Evolutionary conservation across 352 stramenopile species (phyloP).

Genomic region (Globisporangium abappressorium): DNA sequence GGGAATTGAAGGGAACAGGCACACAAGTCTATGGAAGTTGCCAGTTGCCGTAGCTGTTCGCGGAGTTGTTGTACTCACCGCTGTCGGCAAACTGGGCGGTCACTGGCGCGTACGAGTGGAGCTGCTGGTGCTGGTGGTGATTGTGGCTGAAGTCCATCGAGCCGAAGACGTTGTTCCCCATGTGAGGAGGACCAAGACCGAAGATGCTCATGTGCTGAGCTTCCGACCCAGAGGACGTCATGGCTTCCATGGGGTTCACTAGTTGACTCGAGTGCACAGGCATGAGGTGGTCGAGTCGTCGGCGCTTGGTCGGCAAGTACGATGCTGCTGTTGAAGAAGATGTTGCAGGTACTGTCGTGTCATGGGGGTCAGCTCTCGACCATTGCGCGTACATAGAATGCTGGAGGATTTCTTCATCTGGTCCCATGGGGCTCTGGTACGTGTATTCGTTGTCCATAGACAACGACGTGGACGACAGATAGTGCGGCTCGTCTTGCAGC

Average conservation of each 20-base stretch:
- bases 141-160: constrained; percentile 9
- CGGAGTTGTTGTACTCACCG: neutral
- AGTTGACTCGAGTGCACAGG: constrained; percentile 5
- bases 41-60: constrained; percentile 14
- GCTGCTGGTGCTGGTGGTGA: constrained; percentile 3
- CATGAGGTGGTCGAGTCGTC: constrained; percentile 10
- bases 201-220: constrained; percentile 4
- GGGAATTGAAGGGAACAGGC: constrained; percentile 1
- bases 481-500: constrained; percentile 49
- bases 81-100: constrained; percentile 2
- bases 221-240: constrained; percentile 7
- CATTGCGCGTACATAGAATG: constrained; percentile 27
- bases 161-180: neutral
- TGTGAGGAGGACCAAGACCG: neutral
- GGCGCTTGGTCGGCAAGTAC: constrained; percentile 13
- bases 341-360: constrained; percentile 3
- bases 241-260: constrained; percentile 35
- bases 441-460: constrained; percentile 33
- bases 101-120: constrained; percentile 5
- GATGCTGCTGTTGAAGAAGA: constrained; percentile 9
- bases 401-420: constrained; percentile 47
- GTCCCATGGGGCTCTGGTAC: constrained; percentile 48
- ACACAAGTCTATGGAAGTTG: constrained; percentile 7
- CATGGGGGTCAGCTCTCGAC: constrained; percentile 15
- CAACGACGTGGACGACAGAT: constrained; percentile 2